Evolutionary conservation across 148 eudicot species (phyloP).

Genomic region (Vaccinium macrocarpon): DNA sequence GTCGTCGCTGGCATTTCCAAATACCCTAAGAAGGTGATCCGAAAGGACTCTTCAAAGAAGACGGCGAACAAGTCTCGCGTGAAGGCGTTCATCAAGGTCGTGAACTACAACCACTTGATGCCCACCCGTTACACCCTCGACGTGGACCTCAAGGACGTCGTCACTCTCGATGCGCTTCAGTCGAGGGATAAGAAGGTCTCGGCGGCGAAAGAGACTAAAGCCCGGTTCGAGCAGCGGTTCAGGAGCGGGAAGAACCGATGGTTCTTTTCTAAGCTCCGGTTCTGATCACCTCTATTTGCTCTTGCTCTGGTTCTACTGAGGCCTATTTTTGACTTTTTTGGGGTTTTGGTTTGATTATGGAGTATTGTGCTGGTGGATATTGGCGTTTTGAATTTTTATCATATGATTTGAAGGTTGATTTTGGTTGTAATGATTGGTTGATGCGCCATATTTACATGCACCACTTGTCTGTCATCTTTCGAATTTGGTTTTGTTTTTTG

Average conservation of each 20-base stretch:
- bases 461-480: no score
- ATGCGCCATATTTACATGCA: no score
- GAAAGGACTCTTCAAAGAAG: constrained; percentile 40
- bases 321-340: no score
- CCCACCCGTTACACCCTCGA: constrained; percentile 43
- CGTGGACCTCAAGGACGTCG: constrained; percentile 36
- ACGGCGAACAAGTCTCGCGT: constrained; percentile 40
- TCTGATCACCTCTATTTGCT: neutral
- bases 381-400: no score
- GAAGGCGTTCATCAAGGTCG: constrained; percentile 32
- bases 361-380: no score
- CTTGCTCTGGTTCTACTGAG: no score
- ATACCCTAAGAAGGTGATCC: constrained; percentile 35
- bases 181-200: constrained; percentile 41
- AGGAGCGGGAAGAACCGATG: constrained; percentile 41
- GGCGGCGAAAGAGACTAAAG: constrained; percentile 32
- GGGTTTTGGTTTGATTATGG: no score
- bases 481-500: no score
- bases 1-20: neutral
- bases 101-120: constrained; percentile 42
- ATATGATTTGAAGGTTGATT: no score
- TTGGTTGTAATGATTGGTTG: no score
- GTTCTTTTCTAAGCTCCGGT: constrained; percentile 45
- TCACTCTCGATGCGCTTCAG: constrained; percentile 19
- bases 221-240: constrained; percentile 39